Conservation (phyloP, 2,329 filamentous ascomycete species). For the Clonostachys sp. region DNA sequence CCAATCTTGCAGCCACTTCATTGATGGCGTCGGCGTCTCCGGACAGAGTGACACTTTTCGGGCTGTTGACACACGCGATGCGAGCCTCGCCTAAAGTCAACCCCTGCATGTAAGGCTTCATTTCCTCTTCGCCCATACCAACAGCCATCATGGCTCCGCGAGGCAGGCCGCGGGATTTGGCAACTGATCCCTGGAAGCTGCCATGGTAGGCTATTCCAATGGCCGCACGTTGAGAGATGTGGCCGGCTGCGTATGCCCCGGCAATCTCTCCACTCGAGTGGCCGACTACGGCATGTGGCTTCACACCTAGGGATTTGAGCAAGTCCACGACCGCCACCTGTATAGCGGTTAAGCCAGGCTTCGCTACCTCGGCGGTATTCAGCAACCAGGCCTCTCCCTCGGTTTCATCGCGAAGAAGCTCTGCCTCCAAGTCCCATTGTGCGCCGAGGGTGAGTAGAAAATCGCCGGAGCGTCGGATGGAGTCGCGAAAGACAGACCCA, state of each 20-base stretch:
- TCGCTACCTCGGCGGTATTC: conserved; percentile 32
- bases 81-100: neutral
- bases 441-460: conserved; percentile 24
- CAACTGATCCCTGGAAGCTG: conserved; percentile 32
- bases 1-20: conserved; percentile 1
- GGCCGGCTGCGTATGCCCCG: conserved; percentile 36
- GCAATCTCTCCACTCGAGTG: conserved; percentile 45
- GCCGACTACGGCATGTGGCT: conserved; percentile 30
- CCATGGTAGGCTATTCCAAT: conserved; percentile 46
- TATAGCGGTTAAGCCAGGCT: conserved; percentile 37
- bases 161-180: conserved; percentile 21
- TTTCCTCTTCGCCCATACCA: conserved; percentile 28
- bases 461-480: conserved; percentile 16
- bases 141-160: conserved; percentile 52
- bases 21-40: conserved; percentile 5
- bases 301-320: conserved; percentile 35
- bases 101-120: neutral
- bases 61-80: conserved; percentile 9
- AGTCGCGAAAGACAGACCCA: conserved; percentile 10
- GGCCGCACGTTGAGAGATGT: conserved; percentile 35
- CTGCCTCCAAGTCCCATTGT: conserved; percentile 21
- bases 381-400: conserved; percentile 26
- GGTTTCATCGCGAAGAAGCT: conserved; percentile 21
- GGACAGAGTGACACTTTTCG: conserved; percentile 3
- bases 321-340: conserved; percentile 41